Conservation (phyloP, 2,329 filamentous ascomycete species). For the Penicillium sp. region DNA sequence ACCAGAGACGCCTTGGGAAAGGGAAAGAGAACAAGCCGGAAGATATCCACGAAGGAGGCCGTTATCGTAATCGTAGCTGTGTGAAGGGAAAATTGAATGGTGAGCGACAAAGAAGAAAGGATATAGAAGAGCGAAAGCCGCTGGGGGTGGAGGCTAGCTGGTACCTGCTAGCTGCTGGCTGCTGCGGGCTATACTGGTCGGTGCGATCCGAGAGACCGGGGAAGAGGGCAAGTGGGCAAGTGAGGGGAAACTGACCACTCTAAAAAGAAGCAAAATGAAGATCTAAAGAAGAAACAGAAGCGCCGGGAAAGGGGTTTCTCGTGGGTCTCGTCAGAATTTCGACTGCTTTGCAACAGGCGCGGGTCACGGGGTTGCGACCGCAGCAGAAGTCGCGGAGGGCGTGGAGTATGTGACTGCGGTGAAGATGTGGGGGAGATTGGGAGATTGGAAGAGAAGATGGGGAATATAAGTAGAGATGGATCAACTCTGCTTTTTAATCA, state of each 20-base stretch:
- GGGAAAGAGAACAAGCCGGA: conserved; percentile 3
- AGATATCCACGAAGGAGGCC: conserved; percentile 13
- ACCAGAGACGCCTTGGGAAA: conserved; percentile 9
- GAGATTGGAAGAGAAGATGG: too few species aligned
- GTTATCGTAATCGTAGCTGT: conserved; percentile 38
- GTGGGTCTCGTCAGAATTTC: conserved; percentile 31
- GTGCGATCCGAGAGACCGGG: conserved; percentile 15
- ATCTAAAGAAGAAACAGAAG: conserved; percentile 29
- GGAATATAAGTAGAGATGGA: background rate
- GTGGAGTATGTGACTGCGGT: too few species aligned
- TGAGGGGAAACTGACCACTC: conserved; percentile 35
- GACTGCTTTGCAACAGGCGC: background rate
- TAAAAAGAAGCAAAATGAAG: conserved; percentile 26
- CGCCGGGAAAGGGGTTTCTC: conserved; percentile 19
- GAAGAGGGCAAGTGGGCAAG: conserved; percentile 2
- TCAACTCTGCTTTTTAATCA: too few species aligned
- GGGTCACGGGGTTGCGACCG: conserved; percentile 11
- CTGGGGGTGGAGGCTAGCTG: too few species aligned
- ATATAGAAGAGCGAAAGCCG: too few species aligned
- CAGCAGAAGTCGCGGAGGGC: too few species aligned
- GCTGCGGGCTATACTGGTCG: too few species aligned
- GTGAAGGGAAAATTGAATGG: conserved; percentile 5
- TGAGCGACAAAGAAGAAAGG: background rate
- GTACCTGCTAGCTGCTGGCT: too few species aligned
- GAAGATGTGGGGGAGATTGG: background rate